Percentiles rank a stretch among this genome's conserved stretches.
These are phyloP conservation scores for Colletotrichum cereale DNA, from an alignment of 2,329 filamentous ascomycete genomes.

Conservation along the genomic window DNA sequence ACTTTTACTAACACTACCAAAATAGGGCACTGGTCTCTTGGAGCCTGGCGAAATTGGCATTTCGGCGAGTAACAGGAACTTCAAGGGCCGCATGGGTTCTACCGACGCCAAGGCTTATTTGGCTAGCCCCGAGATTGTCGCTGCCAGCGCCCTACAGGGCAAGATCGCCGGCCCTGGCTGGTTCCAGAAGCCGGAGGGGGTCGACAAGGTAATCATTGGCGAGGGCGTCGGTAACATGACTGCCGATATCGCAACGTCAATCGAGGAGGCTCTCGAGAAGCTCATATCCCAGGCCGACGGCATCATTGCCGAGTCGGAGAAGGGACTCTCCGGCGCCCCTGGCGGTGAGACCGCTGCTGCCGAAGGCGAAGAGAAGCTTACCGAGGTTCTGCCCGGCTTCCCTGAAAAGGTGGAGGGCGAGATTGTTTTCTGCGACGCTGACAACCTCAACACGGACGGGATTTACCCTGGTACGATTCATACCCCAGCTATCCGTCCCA, in stretches of 20 bases:
- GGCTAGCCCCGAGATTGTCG: constrained; percentile 90
- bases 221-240: constrained; percentile 77
- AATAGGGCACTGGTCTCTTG: constrained; percentile 73
- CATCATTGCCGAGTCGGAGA: constrained; percentile 67
- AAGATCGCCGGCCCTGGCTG: constrained; percentile 81
- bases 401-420: constrained; percentile 86
- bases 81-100: constrained; percentile 90
- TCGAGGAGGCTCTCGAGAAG: constrained; percentile 79
- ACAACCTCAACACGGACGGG: constrained; percentile 90
- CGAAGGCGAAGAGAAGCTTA: constrained; percentile 56
- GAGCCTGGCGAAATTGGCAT: constrained; percentile 91
- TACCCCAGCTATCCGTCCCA: no score
- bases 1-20: background rate
- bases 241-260: constrained; percentile 73
- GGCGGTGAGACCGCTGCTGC: constrained; percentile 44
- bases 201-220: constrained; percentile 75
- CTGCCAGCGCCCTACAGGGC: constrained; percentile 84
- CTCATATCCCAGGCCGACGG: constrained; percentile 77
- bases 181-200: constrained; percentile 79
- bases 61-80: constrained; percentile 87
- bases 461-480: constrained; percentile 80
- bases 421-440: constrained; percentile 86
- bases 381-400: constrained; percentile 86
- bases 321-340: constrained; percentile 54
- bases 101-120: constrained; percentile 86